These are phyloP conservation scores for Penicillium oxalicum DNA, from an alignment of 2,329 filamentous ascomycete species.

Conservation along the genomic window DNA sequence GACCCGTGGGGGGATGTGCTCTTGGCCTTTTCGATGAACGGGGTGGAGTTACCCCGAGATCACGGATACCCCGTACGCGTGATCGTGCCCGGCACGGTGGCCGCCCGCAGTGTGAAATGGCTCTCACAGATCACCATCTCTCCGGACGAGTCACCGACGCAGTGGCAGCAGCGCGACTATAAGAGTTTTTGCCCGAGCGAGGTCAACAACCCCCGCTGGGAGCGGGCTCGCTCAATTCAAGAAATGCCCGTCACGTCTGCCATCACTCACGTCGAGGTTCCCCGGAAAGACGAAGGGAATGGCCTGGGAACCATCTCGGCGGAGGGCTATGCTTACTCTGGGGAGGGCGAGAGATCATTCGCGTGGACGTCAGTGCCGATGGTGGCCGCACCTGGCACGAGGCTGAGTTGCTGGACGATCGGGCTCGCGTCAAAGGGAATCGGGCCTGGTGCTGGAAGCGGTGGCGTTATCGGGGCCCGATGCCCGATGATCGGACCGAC, in stretches of 20 bases:
- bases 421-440: conserved; percentile 33
- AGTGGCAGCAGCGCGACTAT: conserved; percentile 64
- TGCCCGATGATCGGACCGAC: conserved; percentile 41
- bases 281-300: neutral
- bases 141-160: conserved; percentile 59
- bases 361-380: conserved; percentile 63
- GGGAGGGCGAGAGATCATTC: conserved; percentile 60
- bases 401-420: conserved; percentile 32
- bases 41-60: conserved; percentile 54
- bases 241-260: conserved; percentile 64
- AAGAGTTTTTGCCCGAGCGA: conserved; percentile 64
- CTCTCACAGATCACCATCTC: conserved; percentile 58
- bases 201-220: conserved; percentile 53
- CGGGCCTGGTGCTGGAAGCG: conserved; percentile 58
- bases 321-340: conserved; percentile 62
- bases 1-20: conserved; percentile 60
- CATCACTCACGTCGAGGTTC: conserved; percentile 44
- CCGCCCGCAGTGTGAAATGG: conserved; percentile 65
- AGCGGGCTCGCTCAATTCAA: conserved; percentile 58
- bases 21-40: conserved; percentile 61
- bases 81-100: conserved; percentile 60
- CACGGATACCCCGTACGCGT: conserved; percentile 61
- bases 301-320: conserved; percentile 23
- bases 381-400: conserved; percentile 60
- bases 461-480: conserved; percentile 48